These are phyloP conservation scores for Rauvolfia tetraphylla DNA, from an alignment of 257 asterid species.

Conservation along the genomic window DNA sequence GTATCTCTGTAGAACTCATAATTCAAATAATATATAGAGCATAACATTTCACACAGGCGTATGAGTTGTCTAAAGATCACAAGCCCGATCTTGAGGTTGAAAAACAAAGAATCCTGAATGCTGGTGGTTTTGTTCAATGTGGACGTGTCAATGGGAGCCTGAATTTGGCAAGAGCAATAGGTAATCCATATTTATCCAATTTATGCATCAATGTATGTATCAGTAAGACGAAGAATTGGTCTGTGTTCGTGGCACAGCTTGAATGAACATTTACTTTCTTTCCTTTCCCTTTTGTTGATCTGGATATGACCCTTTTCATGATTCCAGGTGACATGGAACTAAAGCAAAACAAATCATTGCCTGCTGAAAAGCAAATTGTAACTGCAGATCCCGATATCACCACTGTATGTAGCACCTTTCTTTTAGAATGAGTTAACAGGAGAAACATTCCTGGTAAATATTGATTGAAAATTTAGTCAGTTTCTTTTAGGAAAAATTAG, in stretches of 20 bases:
- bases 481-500: neutral
- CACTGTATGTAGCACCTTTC: conserved; percentile 45
- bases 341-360: conserved; percentile 74
- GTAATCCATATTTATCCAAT: conserved; percentile 29
- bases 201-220: conserved; percentile 16
- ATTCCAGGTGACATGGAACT: conserved; percentile 85
- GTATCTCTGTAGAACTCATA: neutral
- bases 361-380: conserved; percentile 85
- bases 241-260: neutral
- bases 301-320: conserved; percentile 16
- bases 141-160: conserved; percentile 97
- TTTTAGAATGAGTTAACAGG: neutral
- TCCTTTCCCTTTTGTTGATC: neutral
- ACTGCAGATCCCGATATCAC: conserved; percentile 84
- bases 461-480: neutral
- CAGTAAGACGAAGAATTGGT: neutral
- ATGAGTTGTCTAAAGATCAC: conserved; percentile 82
- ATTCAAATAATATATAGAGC: neutral
- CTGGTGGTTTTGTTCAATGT: conserved; percentile 87
- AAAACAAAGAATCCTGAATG: conserved; percentile 75
- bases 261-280: neutral
- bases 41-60: conserved; percentile 47
- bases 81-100: conserved; percentile 77
- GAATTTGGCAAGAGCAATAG: conserved; percentile 92
- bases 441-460: neutral